Evolutionary conservation across 1,284 basidiomycete genomes (phyloP).

Genomic region (Volvariella surrecta): DNA sequence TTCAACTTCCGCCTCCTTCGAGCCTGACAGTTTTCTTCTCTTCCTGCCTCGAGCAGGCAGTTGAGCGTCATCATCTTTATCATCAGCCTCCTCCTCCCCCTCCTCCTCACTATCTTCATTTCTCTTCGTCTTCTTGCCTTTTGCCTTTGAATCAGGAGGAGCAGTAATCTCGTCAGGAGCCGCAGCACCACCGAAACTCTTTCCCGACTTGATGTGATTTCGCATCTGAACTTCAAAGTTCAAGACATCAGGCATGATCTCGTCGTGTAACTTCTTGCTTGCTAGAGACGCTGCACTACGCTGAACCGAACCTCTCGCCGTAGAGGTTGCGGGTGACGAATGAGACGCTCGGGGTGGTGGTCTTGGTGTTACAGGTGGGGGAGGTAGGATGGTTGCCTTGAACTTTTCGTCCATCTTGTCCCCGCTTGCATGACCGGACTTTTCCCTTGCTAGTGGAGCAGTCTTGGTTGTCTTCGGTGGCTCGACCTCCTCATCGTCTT

Average conservation of each 20-base stretch:
- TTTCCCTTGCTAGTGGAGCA: neutral
- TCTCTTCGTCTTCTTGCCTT: constrained; percentile 20
- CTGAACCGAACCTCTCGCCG: constrained; percentile 18
- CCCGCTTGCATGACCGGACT: neutral
- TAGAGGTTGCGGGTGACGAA: constrained; percentile 4
- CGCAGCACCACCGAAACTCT: constrained; percentile 4
- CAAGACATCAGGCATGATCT: constrained; percentile 69
- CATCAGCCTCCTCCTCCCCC: constrained; percentile 7
- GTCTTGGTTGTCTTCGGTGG: constrained; percentile 7
- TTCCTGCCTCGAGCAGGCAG: constrained; percentile 10
- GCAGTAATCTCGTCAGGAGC: neutral
- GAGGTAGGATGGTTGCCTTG: neutral
- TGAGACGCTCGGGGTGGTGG: constrained; percentile 9
- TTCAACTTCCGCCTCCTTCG: neutral
- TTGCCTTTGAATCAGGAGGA: neutral
- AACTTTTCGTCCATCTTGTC: neutral
- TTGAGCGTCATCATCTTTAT: constrained; percentile 7
- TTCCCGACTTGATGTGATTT: constrained; percentile 10
- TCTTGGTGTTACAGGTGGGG: constrained; percentile 4
- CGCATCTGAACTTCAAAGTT: constrained; percentile 61
- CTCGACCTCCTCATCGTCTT: constrained; percentile 8
- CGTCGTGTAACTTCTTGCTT: constrained; percentile 48
- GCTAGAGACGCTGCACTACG: constrained; percentile 64
- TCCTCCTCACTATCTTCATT: constrained; percentile 19
- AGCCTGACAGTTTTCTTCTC: constrained; percentile 7